Conservation (phyloP, 352 stramenopile genomes). For the Phytophthora podocarpi region DNA sequence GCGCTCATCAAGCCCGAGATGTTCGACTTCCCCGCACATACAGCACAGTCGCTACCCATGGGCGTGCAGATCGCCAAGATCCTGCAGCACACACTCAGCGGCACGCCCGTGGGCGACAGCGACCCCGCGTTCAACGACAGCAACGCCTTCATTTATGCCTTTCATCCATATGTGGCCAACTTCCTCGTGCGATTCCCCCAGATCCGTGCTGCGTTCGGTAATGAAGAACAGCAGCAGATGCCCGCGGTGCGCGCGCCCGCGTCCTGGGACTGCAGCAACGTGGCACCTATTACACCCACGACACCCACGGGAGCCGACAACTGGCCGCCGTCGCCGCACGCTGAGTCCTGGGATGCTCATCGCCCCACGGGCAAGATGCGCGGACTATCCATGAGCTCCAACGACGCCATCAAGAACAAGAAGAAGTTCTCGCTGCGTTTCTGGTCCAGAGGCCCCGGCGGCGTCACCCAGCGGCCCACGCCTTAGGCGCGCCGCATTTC, state of each 20-base stretch:
- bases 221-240: slow-evolving; percentile 29
- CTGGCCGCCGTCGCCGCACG: slow-evolving; percentile 27
- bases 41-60: slow-evolving; percentile 47
- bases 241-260: slow-evolving; percentile 17
- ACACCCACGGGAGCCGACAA: slow-evolving; percentile 30
- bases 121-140: slow-evolving; percentile 46
- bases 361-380: slow-evolving; percentile 56
- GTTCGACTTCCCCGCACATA: slow-evolving; percentile 74
- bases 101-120: slow-evolving; percentile 55
- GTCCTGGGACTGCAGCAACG: slow-evolving; percentile 37
- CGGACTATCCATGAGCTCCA: slow-evolving; percentile 60
- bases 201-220: slow-evolving; percentile 40
- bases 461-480: slow-evolving; percentile 19
- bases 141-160: slow-evolving; percentile 72
- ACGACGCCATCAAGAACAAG: slow-evolving; percentile 60
- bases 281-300: slow-evolving; percentile 34
- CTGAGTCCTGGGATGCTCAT: slow-evolving; percentile 39
- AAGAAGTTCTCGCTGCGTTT: slow-evolving; percentile 77
- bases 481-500: slow-evolving; percentile 9
- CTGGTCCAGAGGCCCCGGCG: slow-evolving; percentile 42
- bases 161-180: slow-evolving; percentile 63
- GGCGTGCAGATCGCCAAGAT: slow-evolving; percentile 85
- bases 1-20: slow-evolving; percentile 84
- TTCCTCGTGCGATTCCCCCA: slow-evolving; percentile 72
- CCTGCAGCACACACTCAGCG: slow-evolving; percentile 75